Conservation (phyloP, 148 eudicot genomes). For the Heliosperma pusillum region DNA sequence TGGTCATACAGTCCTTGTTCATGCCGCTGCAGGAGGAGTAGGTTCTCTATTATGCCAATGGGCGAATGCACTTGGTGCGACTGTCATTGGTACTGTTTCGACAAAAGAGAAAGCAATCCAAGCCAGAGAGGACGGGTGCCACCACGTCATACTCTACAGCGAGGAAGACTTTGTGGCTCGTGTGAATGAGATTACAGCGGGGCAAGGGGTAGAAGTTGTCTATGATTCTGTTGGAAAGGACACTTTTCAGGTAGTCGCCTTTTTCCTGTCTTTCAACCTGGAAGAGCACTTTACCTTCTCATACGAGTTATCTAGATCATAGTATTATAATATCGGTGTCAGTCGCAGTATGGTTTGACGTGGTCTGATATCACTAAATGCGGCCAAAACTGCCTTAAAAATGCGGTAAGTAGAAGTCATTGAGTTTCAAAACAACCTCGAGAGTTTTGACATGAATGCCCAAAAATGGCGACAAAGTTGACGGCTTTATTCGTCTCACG, state of each 20-base stretch:
- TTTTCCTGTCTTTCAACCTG: neutral
- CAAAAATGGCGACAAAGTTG: too few relatives aligned
- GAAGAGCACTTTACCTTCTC: neutral
- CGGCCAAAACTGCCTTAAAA: too few relatives aligned
- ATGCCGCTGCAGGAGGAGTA: conserved; percentile 90
- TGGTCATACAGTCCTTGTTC: conserved; percentile 74
- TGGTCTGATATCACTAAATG: too few relatives aligned
- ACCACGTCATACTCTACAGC: conserved; percentile 63
- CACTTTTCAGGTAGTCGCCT: conserved; percentile 60
- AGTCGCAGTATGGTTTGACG: too few relatives aligned
- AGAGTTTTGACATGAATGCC: neutral
- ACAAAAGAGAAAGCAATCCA: conserved; percentile 70
- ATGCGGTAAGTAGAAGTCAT: neutral
- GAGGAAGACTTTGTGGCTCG: conserved; percentile 75
- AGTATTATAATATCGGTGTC: too few relatives aligned
- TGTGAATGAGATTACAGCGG: conserved; percentile 71
- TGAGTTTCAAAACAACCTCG: neutral
- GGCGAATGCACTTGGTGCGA: conserved; percentile 82
- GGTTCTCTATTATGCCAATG: conserved; percentile 83
- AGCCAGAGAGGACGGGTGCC: conserved; percentile 89
- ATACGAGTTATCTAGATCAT: neutral
- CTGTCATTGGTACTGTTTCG: conserved; percentile 83
- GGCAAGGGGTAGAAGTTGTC: conserved; percentile 84
- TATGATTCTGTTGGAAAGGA: conserved; percentile 89
- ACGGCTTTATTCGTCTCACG: too few relatives aligned